phyloP scores from a whole-genome alignment of 1,284 basidiomycete species.

The Cutaneotrichosporon sp. region DNA sequence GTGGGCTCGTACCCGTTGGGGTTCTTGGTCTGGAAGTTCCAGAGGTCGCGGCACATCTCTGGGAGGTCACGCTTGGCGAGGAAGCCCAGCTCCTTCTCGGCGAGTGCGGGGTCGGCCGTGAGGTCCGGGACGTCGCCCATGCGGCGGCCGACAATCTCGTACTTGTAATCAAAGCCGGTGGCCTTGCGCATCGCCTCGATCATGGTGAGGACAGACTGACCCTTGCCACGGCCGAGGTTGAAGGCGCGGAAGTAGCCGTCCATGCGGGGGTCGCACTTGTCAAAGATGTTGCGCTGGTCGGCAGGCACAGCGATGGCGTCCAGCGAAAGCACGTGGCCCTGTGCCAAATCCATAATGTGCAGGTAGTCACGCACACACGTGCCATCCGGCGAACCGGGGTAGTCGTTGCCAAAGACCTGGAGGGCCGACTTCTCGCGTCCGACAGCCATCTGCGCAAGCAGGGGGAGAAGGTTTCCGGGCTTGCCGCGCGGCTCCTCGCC shows the following conservation, averaged over 20 bases:
- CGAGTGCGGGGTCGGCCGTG: constrained; percentile 88
- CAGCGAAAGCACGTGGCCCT: constrained; percentile 88
- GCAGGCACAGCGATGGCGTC: constrained; percentile 61
- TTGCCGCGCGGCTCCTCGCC: constrained; percentile 95
- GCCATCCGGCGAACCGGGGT: constrained; percentile 80
- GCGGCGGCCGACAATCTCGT: constrained; percentile 80
- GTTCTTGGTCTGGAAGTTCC: constrained; percentile 89
- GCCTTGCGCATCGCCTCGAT: constrained; percentile 93
- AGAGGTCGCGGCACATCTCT: constrained; percentile 85
- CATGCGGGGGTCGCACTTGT: constrained; percentile 41
- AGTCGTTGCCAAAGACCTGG: constrained; percentile 97
- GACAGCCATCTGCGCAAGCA: constrained; percentile 92
- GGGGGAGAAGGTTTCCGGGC: constrained; percentile 90
- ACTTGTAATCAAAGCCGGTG: constrained; percentile 64
- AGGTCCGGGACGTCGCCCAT: constrained; percentile 95
- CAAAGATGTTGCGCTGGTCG: constrained; percentile 41
- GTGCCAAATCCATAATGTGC: constrained; percentile 92
- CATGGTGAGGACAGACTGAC: constrained; percentile 91
- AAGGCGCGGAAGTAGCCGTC: constrained; percentile 77
- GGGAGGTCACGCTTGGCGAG: constrained; percentile 75
- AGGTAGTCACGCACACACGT: constrained; percentile 98
- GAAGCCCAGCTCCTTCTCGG: constrained; percentile 93
- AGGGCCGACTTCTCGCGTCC: constrained; percentile 81
- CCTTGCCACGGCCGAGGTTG: constrained; percentile 92
- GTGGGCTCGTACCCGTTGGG: constrained; percentile 64